phyloP scores from a whole-genome alignment of 2,329 filamentous ascomycete species.

The Neonectria faginata region DNA sequence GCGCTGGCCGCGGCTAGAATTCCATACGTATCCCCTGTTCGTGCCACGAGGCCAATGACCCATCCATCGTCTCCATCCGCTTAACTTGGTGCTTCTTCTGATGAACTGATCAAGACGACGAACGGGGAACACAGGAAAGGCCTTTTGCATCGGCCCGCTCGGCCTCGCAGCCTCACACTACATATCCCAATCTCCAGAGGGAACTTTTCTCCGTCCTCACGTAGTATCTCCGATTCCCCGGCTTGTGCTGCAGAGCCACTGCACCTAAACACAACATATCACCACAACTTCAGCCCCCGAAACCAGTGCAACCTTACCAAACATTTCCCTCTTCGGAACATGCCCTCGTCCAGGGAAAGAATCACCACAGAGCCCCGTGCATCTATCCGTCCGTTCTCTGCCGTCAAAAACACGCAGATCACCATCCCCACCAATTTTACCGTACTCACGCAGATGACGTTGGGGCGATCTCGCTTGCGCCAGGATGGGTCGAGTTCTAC shows the following conservation, averaged over 20 bases:
- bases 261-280: background rate
- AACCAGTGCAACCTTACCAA: background rate
- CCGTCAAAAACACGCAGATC: slow-evolving; percentile 24
- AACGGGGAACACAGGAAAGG: background rate
- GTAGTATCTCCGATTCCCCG: background rate
- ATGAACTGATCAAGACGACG: background rate
- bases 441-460: slow-evolving; percentile 12
- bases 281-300: background rate
- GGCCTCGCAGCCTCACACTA: background rate
- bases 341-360: background rate
- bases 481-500: slow-evolving; percentile 13
- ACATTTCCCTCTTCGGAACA: background rate
- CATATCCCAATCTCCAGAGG: background rate
- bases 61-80: slow-evolving; percentile 27
- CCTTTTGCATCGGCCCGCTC: background rate
- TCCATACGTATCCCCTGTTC: slow-evolving; percentile 17
- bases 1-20: slow-evolving; percentile 2
- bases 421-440: slow-evolving; percentile 23
- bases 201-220: background rate
- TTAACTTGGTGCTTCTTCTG: slow-evolving; percentile 19
- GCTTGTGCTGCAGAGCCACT: background rate
- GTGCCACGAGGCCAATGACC: slow-evolving; percentile 41
- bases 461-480: slow-evolving; percentile 22
- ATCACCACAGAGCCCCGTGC: background rate
- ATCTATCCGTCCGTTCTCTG: background rate